Base-by-base conservation (phyloP, 1,284 basidiomycete genomes). In the Cryptococcus neoformans region DNA sequence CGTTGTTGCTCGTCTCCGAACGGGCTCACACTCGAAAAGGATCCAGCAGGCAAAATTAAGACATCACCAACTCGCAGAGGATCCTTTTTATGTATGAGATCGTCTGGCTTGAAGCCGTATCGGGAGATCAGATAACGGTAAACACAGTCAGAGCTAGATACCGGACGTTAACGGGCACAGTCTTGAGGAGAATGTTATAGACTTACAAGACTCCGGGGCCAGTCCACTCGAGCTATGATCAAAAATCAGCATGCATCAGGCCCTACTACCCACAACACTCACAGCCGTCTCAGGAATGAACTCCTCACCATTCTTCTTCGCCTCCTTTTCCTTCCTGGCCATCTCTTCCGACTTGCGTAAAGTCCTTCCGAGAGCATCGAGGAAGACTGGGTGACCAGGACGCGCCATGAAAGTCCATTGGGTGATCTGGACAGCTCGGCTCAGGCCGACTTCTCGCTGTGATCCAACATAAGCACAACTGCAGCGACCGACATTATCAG, bases 391-490 rank as follows among this genome's bases (percentile, higher is more conserved):
- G 57, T 74, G 72, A 17, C 70, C 70, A 10, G 70, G 70, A 54
- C 70, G 57, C 21, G 70, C 69, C 65, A 68, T 64, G 46, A 73
- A 66, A n/a, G 69, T 67, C 70, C 70, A 73, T 52, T 73, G 70
- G 4, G 66, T 67, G n/a, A 73, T 68, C 51, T 73, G 70, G 1
- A 68, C 67, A 5, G 69, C 70, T 42, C 72, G 57, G 41, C 59
- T 60, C 35, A 73, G 51, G 4, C 65, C 63, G 16, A 65, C 56
- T 35, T 68, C 65, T 7, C 68, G 56, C 66, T 64, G 17, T 42
- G 28, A n/a, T 2, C 53, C 6, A 56, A 12, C 14, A n/a, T 38
- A 28, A 16, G 11, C 34, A 28, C 28, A 4, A 28, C 28, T 28
- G 28, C 28, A 4, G 3, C 28, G 4, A 28, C 28, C 28, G 28